Base-by-base conservation (phyloP, 148 eudicot genomes). In the Hydrangea macrophylla region DNA sequence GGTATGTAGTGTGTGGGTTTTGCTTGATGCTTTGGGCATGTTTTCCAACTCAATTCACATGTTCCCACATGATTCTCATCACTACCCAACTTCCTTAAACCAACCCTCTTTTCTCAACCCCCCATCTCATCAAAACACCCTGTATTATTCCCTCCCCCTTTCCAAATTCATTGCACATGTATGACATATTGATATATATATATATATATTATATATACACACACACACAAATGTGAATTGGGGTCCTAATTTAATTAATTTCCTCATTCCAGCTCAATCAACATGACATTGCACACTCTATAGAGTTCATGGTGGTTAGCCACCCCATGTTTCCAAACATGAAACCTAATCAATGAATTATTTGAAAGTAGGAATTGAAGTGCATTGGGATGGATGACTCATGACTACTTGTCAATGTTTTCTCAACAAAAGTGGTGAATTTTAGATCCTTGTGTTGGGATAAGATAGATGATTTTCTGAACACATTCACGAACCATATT, bases 141-240 rank as follows among this genome's bases (percentile, higher is more conserved):
- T 85, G 86, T 70, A 78, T 83, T 80, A 83, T 83, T 83, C 89
- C 80, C 59, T 77, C 62, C 30, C 61, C 40, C 71, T 60, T 75
- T 70, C 84, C 85, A 78, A 78, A 76, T 85, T 83, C 86, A 83
- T 73, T 80, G 90, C 76, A 82, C 73, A 22, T 30, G 17, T 55
- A n/a, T n/a, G n/a, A n/a, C n/a, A n/a, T n/a, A n/a, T n/a, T n/a
- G n/a, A n/a, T n/a, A n/a, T n/a, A n/a, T n/a, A n/a, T n/a, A n/a
- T n/a, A n/a, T n/a, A n/a, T n/a, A n/a, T n/a, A n/a, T n/a, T n/a
- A n/a, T n/a, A n/a, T n/a, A n/a, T n/a, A n/a, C n/a, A n/a, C n/a
- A n/a, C n/a, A n/a, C n/a, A n/a, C n/a, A n/a, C n/a, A n/a, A 62
- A 54, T 4, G 9, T 45, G 25, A 48, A 42, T 54, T 32, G 27